phyloP scores from a whole-genome alignment of 306 rosid genomes.

The Cyclanthera cordifolia region DNA sequence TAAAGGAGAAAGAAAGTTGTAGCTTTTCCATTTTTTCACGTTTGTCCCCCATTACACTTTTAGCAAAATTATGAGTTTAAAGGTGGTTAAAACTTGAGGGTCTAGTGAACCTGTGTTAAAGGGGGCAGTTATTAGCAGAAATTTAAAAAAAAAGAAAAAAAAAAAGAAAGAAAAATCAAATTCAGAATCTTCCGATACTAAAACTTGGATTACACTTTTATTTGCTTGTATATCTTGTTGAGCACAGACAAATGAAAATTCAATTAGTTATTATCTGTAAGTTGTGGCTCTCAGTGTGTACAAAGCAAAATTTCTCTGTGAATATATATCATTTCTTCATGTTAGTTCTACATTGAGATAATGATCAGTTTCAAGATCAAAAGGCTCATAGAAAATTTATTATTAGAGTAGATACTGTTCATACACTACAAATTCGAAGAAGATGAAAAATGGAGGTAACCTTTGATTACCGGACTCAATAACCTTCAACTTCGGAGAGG shows the following conservation, averaged over 20 bases:
- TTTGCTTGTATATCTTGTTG: background rate
- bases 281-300: background rate
- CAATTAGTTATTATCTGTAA: background rate
- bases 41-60: background rate
- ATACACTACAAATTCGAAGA: conserved; percentile 16
- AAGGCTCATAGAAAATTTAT: background rate
- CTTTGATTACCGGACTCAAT: conserved; percentile 22
- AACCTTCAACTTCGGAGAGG: background rate
- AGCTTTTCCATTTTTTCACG: background rate
- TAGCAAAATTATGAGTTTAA: background rate
- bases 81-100: too few species aligned
- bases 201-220: background rate
- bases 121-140: background rate
- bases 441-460: conserved; percentile 42
- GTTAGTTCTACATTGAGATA: background rate
- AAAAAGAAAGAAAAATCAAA: too few species aligned
- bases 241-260: background rate
- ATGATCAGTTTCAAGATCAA: background rate
- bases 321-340: background rate
- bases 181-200: conserved; percentile 8
- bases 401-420: background rate
- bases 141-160: too few species aligned
- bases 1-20: background rate
- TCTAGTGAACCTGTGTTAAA: background rate
- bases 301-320: background rate